Evolutionary conservation across 2,329 filamentous ascomycete genomes (phyloP), one percentile per base, ranked within the genome.

Genomic region (Apiospora pterosperma): DNA sequence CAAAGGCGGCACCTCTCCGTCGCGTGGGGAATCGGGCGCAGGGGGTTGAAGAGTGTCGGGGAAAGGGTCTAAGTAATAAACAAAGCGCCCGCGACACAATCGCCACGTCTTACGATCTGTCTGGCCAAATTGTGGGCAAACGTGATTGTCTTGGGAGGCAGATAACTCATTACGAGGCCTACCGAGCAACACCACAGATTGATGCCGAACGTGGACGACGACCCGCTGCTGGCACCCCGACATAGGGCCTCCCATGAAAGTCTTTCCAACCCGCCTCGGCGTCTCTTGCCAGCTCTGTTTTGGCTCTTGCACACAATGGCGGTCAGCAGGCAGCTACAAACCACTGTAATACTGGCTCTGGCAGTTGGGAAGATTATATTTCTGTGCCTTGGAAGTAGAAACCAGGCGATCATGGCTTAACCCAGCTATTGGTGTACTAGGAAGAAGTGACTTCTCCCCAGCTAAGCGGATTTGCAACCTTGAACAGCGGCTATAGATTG

Each of bases 1-100:
- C 69, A 86, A 85, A 74, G 77, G 75, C 44, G 72, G 78, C 12
- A 76, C 76, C 65, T 76, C 74, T n/a, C 73, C 74, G 19, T 70
- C 69, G 52, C 69, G 72, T 6, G 61, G 63, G 5, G 65, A 67
- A 25, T 34, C 55, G 16, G 61, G 48, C 16, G 65, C 16, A 12
- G 48, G 61, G n/a, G 64, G 65, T 48, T 60, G 48, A 28, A 36
- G 21, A 25, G 6, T 36, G 36, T 31, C 38, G 10, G 39, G 3
- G 14, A 28, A 31, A 64, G 23, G 48, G n/a, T 52, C 21, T 55
- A 36, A 41, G 48, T 31, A 19, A 55, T 34, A 28, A 52, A 55
- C 41, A 10, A 58, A 31, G 36, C 34, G 31, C 28, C 23, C 8
- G 4, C 34, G 42, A 59, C 23, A 31, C 23, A 62, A n/a, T 36